phyloP scores from a whole-genome alignment of 768 basidiomycete genomes.

The Leccinum sublutescens region DNA sequence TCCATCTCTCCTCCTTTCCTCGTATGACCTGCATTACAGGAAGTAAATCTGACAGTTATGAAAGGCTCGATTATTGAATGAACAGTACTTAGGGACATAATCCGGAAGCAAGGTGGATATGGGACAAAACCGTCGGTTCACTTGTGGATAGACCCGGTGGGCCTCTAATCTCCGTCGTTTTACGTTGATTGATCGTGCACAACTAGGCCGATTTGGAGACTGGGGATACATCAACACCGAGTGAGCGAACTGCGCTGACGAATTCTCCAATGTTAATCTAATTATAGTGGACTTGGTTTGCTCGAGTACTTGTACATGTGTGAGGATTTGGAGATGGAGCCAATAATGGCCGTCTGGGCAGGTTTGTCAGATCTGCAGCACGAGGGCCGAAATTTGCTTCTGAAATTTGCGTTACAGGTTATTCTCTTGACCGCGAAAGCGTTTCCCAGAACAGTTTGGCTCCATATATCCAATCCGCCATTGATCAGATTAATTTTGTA shows the following conservation, averaged over 20 bases:
- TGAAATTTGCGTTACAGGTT: constrained; percentile 35
- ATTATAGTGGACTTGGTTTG: constrained; percentile 51
- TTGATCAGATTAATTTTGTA: constrained; percentile 63
- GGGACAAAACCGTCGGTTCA: constrained; percentile 61
- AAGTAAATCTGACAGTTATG: constrained; percentile 31
- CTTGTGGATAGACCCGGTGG: constrained; percentile 49
- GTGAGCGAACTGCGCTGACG: constrained; percentile 30
- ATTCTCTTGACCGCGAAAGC: constrained; percentile 45
- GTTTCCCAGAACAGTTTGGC: constrained; percentile 43
- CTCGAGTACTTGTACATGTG: constrained; percentile 55
- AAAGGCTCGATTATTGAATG: constrained; percentile 3
- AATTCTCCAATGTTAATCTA: background rate
- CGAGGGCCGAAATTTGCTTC: background rate
- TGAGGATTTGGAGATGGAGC: constrained; percentile 55
- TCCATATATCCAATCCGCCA: constrained; percentile 54
- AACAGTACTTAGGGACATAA: constrained; percentile 47
- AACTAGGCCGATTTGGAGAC: constrained; percentile 50
- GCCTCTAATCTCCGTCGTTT: background rate
- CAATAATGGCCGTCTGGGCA: constrained; percentile 64
- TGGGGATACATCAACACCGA: constrained; percentile 65
- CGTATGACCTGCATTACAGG: constrained; percentile 30
- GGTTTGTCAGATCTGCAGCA: constrained; percentile 33
- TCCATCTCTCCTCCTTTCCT: constrained; percentile 15
- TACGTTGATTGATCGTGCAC: constrained; percentile 1
- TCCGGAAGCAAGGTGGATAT: constrained; percentile 55